phyloP scores from a whole-genome alignment of 2,329 filamentous ascomycete genomes.

The Penicillium crustosum region DNA sequence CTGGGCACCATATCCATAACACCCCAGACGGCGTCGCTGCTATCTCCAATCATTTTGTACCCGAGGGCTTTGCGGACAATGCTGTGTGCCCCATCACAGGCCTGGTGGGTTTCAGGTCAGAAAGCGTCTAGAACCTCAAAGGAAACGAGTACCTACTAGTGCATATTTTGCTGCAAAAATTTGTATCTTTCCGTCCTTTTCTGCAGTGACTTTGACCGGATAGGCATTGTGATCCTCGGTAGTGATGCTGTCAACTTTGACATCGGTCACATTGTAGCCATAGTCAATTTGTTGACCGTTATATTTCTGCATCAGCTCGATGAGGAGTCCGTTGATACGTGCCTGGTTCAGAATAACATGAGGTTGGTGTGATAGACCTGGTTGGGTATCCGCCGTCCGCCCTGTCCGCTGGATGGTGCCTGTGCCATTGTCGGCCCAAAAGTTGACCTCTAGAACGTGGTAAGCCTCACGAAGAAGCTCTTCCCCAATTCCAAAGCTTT shows the following conservation, averaged over 20 bases:
- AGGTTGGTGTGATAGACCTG: constrained; percentile 54
- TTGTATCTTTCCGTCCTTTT: constrained; percentile 43
- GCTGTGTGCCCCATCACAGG: constrained; percentile 51
- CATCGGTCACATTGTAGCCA: constrained; percentile 51
- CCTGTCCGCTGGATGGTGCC: constrained; percentile 50
- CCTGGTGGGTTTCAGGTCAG: constrained; percentile 27
- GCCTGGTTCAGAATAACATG: constrained; percentile 61
- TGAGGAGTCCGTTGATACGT: constrained; percentile 55
- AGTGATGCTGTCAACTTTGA: constrained; percentile 51
- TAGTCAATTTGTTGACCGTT: constrained; percentile 55
- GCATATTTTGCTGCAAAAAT: constrained; percentile 53
- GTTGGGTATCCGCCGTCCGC: constrained; percentile 55
- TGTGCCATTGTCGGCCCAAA: constrained; percentile 50
- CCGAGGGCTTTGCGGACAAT: constrained; percentile 41
- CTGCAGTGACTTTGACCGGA: constrained; percentile 47
- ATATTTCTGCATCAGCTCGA: constrained; percentile 50
- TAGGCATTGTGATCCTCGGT: constrained; percentile 42
- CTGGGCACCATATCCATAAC: constrained; percentile 54
- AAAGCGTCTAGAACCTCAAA: neutral
- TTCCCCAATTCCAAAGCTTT: constrained; percentile 58
- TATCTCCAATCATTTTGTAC: constrained; percentile 60
- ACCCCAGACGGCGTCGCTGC: constrained; percentile 58
- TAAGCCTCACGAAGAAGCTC: constrained; percentile 57
- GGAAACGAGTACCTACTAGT: constrained; percentile 42
- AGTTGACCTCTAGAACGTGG: constrained; percentile 58